phyloP scores from a whole-genome alignment of 176 grass and related monocot genomes.

The Eleusine coracana region DNA sequence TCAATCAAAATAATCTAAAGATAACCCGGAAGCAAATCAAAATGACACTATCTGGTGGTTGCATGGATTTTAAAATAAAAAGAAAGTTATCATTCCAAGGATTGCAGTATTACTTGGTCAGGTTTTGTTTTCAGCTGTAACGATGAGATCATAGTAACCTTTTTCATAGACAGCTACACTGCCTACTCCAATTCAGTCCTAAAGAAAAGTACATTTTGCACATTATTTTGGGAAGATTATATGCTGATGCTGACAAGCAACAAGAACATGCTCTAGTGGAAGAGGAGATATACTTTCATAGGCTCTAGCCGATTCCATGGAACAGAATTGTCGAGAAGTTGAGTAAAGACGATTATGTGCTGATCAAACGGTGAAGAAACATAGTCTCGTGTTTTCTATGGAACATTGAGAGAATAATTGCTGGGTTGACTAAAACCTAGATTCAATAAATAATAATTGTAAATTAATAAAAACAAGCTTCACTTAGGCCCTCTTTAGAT shows the following conservation, averaged over 20 bases:
- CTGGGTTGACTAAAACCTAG: neutral
- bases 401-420: neutral
- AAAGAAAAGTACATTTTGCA: neutral
- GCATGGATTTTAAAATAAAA: neutral
- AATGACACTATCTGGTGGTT: neutral
- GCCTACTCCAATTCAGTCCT: neutral
- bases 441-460: neutral
- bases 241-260: neutral
- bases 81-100: neutral
- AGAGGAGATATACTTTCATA: neutral
- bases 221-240: neutral
- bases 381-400: neutral
- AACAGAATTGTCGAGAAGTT: neutral
- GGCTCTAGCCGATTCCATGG: constrained; percentile 3
- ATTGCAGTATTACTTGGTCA: neutral
- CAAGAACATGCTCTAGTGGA: neutral
- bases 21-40: neutral
- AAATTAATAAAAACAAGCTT: neutral
- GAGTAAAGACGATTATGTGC: neutral
- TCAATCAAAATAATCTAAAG: neutral
- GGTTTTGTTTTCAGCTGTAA: neutral
- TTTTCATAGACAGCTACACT: neutral
- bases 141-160: neutral
- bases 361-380: neutral
- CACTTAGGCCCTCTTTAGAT: too few relatives aligned